Conservation (phyloP, 257 asterid species). For the Fraxinus anomala region DNA sequence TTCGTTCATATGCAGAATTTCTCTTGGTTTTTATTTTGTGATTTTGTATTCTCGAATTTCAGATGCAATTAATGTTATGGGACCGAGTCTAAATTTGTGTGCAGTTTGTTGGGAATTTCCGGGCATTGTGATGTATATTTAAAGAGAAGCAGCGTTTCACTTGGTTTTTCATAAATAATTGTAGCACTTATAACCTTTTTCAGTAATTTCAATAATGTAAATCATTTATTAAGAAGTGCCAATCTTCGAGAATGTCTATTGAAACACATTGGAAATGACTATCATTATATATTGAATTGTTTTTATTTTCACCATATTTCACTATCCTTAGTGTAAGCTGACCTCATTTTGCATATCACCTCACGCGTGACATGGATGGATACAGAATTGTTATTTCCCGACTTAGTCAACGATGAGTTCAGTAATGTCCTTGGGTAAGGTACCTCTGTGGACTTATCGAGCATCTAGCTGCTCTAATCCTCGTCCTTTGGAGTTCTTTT, state of each 20-base stretch:
- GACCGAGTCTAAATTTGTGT: neutral
- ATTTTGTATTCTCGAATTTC: neutral
- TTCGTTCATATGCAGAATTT: neutral
- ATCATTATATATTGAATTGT: neutral
- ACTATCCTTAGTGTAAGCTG: slow-evolving; percentile 20
- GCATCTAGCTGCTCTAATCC: slow-evolving; percentile 31
- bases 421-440: slow-evolving; percentile 44
- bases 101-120: neutral
- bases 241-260: neutral
- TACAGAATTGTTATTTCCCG: slow-evolving; percentile 26
- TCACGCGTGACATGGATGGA: neutral
- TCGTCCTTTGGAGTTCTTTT: slow-evolving; percentile 31
- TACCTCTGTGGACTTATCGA: slow-evolving; percentile 38
- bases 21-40: neutral
- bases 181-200: neutral
- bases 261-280: neutral
- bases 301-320: neutral
- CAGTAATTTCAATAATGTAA: neutral
- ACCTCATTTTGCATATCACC: neutral
- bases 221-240: neutral
- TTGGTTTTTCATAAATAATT: neutral
- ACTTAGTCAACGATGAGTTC: slow-evolving; percentile 51
- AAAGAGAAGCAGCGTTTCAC: neutral
- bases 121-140: neutral
- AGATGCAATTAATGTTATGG: neutral